phyloP scores from a whole-genome alignment of 805 yeast species.

The Metschnikowia sp. region DNA sequence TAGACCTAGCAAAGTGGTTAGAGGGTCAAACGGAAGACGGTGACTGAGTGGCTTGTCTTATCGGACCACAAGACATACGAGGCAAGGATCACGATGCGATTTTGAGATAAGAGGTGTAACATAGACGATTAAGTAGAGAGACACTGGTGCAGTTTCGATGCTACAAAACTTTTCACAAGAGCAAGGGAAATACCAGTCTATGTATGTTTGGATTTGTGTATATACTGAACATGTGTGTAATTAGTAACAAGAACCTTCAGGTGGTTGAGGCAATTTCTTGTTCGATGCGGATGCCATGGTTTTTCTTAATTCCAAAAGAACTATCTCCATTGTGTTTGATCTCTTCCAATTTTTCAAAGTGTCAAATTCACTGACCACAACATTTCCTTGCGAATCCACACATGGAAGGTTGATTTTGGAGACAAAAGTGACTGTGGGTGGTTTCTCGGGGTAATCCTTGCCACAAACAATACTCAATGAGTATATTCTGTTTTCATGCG shows the following conservation, averaged over 20 bases:
- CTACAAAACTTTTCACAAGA: not conserved
- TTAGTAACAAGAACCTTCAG: slow-evolving; percentile 73
- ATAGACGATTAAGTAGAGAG: too few relatives aligned
- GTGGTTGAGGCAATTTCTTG: slow-evolving; percentile 85
- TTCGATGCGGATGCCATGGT: slow-evolving; percentile 78
- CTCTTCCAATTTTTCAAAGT: slow-evolving; percentile 83
- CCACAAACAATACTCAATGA: slow-evolving; percentile 81
- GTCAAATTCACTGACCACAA: slow-evolving; percentile 46
- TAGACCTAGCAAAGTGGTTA: slow-evolving; percentile 33
- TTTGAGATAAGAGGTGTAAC: too few relatives aligned
- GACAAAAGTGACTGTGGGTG: slow-evolving; percentile 78
- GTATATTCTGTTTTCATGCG: slow-evolving; percentile 92
- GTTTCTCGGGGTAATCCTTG: slow-evolving; percentile 77
- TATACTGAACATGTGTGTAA: not conserved
- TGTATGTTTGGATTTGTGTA: not conserved
- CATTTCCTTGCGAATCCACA: slow-evolving; percentile 67
- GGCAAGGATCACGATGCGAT: too few relatives aligned
- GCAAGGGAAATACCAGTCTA: too few relatives aligned
- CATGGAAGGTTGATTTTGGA: slow-evolving; percentile 89
- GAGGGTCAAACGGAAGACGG: slow-evolving; percentile 15
- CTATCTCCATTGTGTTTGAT: slow-evolving; percentile 89
- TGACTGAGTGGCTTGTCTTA: too few relatives aligned
- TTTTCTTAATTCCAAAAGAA: slow-evolving; percentile 81
- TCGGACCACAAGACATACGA: too few relatives aligned
- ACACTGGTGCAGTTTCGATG: too few relatives aligned